These are phyloP conservation scores for Adansonia madagascariensis DNA, from an alignment of 441 rosid species.

Conservation along the genomic window DNA sequence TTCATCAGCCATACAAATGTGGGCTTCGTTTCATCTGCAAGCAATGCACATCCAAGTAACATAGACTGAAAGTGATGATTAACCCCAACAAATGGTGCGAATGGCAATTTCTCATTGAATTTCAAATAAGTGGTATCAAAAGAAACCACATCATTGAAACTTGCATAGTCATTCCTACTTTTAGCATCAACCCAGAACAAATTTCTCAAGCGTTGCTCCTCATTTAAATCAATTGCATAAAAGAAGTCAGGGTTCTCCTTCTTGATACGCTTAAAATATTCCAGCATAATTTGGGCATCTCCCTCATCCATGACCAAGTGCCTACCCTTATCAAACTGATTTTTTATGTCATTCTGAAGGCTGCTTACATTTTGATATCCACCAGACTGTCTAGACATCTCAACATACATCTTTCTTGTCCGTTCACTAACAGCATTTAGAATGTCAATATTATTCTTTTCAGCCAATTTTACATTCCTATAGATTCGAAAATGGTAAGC, in stretches of 20 bases:
- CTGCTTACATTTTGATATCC: conserved; percentile 33
- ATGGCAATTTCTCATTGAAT: conserved; percentile 50
- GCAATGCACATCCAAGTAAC: conserved; percentile 53
- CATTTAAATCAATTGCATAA: conserved; percentile 51
- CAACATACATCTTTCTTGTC: conserved; percentile 57
- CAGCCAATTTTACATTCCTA: conserved; percentile 65
- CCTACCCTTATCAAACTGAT: conserved; percentile 45
- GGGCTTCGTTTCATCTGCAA: conserved; percentile 47
- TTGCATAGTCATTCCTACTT: conserved; percentile 47
- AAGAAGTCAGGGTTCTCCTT: conserved; percentile 48
- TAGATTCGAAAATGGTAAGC: conserved; percentile 70
- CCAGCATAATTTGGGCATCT: conserved; percentile 48
- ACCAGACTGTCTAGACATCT: conserved; percentile 51
- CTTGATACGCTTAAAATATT: conserved; percentile 52
- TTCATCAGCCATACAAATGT: conserved; percentile 49
- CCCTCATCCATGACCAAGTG: conserved; percentile 46
- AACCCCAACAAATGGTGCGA: conserved; percentile 48
- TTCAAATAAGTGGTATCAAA: conserved; percentile 50
- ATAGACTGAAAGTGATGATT: conserved; percentile 52
- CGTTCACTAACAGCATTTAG: conserved; percentile 59
- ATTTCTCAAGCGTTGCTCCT: conserved; percentile 47
- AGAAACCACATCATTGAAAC: conserved; percentile 50
- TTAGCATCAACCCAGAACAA: conserved; percentile 59
- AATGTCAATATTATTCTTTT: conserved; percentile 69
- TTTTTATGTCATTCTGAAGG: conserved; percentile 28